Evolutionary conservation across 331 rosid species (phyloP).

Genomic region (Cydonia oblonga): DNA sequence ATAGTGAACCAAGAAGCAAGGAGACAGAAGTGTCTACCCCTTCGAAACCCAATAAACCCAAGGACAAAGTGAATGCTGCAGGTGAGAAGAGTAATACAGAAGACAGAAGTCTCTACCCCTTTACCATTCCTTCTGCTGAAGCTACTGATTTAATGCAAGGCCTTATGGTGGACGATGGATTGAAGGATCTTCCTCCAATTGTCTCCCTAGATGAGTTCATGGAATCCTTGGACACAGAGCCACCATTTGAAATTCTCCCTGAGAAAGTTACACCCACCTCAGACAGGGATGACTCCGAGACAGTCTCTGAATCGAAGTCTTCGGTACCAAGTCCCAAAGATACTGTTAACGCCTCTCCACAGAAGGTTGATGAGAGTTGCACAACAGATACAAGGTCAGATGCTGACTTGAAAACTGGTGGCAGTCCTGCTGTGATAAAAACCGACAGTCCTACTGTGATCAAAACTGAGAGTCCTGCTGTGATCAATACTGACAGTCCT

Average conservation of each 20-base stretch:
- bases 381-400: constrained; percentile 15
- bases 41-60: constrained; percentile 25
- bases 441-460: background rate
- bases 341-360: constrained; percentile 13
- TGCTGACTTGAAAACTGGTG: constrained; percentile 19
- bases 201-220: constrained; percentile 92
- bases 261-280: constrained; percentile 28
- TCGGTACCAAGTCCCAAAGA: constrained; percentile 26
- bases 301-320: constrained; percentile 30
- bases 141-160: constrained; percentile 72
- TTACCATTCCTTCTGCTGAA: constrained; percentile 58
- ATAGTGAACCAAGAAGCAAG: constrained; percentile 25
- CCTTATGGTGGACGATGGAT: constrained; percentile 62
- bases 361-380: constrained; percentile 19
- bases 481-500: background rate
- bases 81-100: constrained; percentile 28
- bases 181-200: constrained; percentile 81
- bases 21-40: constrained; percentile 24
- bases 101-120: constrained; percentile 27
- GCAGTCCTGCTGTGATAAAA: constrained; percentile 6
- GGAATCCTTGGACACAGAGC: constrained; percentile 76
- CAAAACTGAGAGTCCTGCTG: constrained; percentile 13
- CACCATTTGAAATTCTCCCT: constrained; percentile 62
- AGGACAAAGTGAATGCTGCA: constrained; percentile 17
- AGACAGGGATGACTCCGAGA: constrained; percentile 35